Conservation (phyloP, 1,284 basidiomycete genomes). For the Moesziomyces antarcticus region DNA sequence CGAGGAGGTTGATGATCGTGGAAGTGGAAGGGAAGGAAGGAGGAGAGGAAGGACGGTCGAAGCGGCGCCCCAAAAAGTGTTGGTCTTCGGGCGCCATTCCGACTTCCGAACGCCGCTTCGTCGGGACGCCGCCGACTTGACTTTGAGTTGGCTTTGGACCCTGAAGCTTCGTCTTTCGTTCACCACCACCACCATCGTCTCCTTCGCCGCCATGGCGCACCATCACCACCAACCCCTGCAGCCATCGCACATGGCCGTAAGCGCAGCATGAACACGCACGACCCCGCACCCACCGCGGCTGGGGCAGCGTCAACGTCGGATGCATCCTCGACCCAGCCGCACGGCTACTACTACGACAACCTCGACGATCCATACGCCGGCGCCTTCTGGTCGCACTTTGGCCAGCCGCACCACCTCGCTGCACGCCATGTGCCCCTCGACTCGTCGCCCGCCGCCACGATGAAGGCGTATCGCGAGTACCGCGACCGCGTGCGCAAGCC, state of each 20-base stretch:
- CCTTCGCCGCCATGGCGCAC: neutral
- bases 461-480: constrained; percentile 61
- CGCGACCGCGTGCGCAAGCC: constrained; percentile 52
- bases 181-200: neutral
- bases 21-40: neutral
- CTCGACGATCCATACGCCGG: constrained; percentile 33
- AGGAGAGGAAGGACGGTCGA: neutral
- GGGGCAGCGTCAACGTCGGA: neutral
- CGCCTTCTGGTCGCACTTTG: constrained; percentile 42
- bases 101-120: constrained; percentile 5
- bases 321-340: constrained; percentile 1
- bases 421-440: constrained; percentile 31
- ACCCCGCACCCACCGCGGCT: neutral
- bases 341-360: constrained; percentile 31
- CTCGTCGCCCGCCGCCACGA: constrained; percentile 43
- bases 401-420: constrained; percentile 38
- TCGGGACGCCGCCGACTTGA: neutral
- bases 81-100: neutral
- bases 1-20: neutral
- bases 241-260: neutral
- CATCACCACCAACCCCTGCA: neutral
- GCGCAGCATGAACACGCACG: neutral
- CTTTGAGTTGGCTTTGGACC: neutral
- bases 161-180: neutral
- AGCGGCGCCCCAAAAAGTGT: neutral